A percentile compares a stretch with the other conserved stretches of the same genome.
Evolutionary conservation across 2,329 filamentous ascomycete genomes (phyloP).

Genomic region (Zymoseptoria passerinii): DNA sequence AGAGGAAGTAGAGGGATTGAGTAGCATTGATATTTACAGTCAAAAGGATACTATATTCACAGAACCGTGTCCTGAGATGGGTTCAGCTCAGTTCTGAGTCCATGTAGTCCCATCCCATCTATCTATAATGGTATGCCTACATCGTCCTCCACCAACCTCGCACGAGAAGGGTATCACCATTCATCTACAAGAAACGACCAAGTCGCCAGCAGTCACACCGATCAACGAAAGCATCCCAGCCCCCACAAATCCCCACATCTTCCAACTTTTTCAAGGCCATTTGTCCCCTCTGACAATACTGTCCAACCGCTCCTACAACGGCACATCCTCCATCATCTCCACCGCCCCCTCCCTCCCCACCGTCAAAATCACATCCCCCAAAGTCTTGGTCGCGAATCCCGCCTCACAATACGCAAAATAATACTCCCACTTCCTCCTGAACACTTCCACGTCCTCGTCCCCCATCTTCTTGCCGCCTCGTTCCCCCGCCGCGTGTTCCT

Average conservation of each 20-base stretch:
- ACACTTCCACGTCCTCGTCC: conserved; percentile 56
- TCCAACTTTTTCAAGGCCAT: not conserved
- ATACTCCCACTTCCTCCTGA: conserved; percentile 67
- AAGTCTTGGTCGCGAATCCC: conserved; percentile 61
- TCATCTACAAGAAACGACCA: not conserved
- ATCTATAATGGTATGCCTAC: not conserved
- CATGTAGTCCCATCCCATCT: not conserved
- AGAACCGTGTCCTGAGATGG: too few relatives aligned
- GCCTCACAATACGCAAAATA: conserved; percentile 71
- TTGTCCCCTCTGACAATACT: conserved; percentile 10
- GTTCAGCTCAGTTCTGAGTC: too few relatives aligned
- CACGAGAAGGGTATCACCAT: not conserved
- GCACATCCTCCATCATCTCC: conserved; percentile 63
- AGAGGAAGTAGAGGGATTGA: conserved; percentile 18
- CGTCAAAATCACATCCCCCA: conserved; percentile 66
- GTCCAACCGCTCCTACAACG: conserved; percentile 37
- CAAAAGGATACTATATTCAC: too few relatives aligned
- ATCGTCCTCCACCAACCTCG: not conserved
- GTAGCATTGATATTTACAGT: not conserved
- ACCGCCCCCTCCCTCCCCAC: conserved; percentile 56
- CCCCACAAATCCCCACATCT: not conserved
- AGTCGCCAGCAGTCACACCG: not conserved
- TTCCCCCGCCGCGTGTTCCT: conserved; percentile 39
- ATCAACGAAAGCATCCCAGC: not conserved
- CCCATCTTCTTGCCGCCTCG: conserved; percentile 39